phyloP scores from a whole-genome alignment of 2,329 filamentous ascomycete genomes.

The Peltaster fructicola region DNA sequence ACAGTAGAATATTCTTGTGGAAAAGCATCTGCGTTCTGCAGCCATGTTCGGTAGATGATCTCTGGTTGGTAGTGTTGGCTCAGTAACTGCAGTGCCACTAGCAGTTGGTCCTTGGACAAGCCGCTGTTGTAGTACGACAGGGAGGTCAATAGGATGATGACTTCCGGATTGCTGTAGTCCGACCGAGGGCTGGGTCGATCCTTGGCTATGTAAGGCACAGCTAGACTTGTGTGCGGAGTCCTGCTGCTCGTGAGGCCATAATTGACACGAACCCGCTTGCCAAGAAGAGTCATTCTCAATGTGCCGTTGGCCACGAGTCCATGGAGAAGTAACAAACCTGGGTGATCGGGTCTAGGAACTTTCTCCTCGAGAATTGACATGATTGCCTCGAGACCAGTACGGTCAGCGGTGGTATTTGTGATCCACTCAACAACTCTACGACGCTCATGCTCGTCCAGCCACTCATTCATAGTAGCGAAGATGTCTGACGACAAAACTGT shows the following conservation, averaged over 20 bases:
- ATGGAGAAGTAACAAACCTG: conserved; percentile 36
- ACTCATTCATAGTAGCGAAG: too few species aligned
- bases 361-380: too few species aligned
- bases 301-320: conserved; percentile 45
- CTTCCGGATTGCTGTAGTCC: conserved; percentile 31
- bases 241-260: conserved; percentile 30
- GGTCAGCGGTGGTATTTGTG: too few species aligned
- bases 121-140: conserved; percentile 51
- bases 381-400: too few species aligned
- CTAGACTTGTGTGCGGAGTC: conserved; percentile 32
- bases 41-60: conserved; percentile 12
- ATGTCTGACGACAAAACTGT: too few species aligned
- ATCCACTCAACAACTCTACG: too few species aligned
- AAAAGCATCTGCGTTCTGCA: conserved; percentile 6
- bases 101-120: conserved; percentile 27
- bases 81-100: conserved; percentile 15
- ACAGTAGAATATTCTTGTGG: background rate
- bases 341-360: too few species aligned
- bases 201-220: conserved; percentile 50
- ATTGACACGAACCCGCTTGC: conserved; percentile 49
- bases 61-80: conserved; percentile 9
- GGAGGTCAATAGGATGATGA: conserved; percentile 46
- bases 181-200: conserved; percentile 24
- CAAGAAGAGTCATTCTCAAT: conserved; percentile 38
- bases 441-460: too few species aligned